Evolutionary conservation across 768 basidiomycete genomes (phyloP).

Genomic region (Phanerochaete sordida): DNA sequence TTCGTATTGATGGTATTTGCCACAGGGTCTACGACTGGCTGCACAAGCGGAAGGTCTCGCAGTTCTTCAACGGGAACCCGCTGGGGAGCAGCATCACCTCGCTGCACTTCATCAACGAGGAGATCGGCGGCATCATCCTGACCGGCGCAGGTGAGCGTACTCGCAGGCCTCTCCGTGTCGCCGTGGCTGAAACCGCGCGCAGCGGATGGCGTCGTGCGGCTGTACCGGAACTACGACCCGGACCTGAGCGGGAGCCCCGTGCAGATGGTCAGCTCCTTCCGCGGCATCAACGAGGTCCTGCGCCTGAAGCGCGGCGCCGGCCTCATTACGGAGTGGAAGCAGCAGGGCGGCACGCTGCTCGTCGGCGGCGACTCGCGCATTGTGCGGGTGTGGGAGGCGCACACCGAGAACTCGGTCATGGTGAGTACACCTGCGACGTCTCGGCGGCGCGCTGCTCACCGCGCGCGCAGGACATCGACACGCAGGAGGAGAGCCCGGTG

Average conservation of each 20-base stretch:
- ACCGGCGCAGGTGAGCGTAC: conserved; percentile 71
- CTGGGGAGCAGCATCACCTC: conserved; percentile 81
- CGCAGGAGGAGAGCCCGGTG: conserved; percentile 85
- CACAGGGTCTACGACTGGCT: conserved; percentile 95
- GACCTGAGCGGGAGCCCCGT: conserved; percentile 65
- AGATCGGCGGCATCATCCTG: conserved; percentile 86
- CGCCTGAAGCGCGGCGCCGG: conserved; percentile 77
- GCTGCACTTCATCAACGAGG: conserved; percentile 92
- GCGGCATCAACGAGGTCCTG: conserved; percentile 77
- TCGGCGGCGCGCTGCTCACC: not conserved
- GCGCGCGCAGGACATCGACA: conserved; percentile 71
- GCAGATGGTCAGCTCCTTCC: conserved; percentile 93
- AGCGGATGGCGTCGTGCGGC: conserved; percentile 91
- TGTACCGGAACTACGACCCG: conserved; percentile 91
- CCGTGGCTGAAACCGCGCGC: not conserved
- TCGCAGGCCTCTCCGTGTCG: not conserved
- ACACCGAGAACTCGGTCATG: conserved; percentile 74
- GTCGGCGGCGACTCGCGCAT: conserved; percentile 88
- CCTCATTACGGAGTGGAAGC: conserved; percentile 91
- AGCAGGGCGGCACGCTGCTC: conserved; percentile 78
- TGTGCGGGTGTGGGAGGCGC: conserved; percentile 93
- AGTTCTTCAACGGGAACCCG: conserved; percentile 88
- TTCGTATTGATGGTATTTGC: not conserved
- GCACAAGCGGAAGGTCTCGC: conserved; percentile 66
- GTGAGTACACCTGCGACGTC: conserved; percentile 37